Base-by-base conservation (phyloP, 225 moss, liverwort and hornwort species). In the Thuidium tamariscinum region DNA sequence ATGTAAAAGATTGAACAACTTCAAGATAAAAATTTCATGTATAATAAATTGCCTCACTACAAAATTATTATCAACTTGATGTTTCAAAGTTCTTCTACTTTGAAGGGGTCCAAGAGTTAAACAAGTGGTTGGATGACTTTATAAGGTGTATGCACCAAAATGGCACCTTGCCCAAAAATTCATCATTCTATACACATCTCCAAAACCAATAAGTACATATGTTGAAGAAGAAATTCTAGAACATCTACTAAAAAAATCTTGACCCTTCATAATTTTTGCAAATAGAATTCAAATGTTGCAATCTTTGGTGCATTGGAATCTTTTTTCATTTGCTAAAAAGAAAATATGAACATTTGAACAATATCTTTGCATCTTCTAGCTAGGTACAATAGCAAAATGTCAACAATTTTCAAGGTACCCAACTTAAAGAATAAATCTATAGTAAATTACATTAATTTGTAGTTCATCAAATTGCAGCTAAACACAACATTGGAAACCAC, bases 1-100 rank as follows among this genome's bases (percentile, higher is more conserved):
- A 94, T 78, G 87, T 93, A 34, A 95, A 89, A 72, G 82, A 84
- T 77, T 95, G 87, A 95, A 68, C 6, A 80, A 22, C 16, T 49
- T 75, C 3, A 21, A 55, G 6, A 46, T 3, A 61, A 27, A 42
- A 1, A 25, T 67, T 80, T 39, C 17, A 48, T 22, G 9, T 51
- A 34, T 13, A 62, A 41, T 13, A 13, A 59, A 19, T 34, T 4
- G 56, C 9, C 3, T 13, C 6, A 7, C 3, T 13, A 13, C 5
- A 7, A 4, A 1, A 3, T 3, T 42, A 7, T 56, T 7, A 44
- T 48, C 49, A 16, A 48, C 5, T 16, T 36, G 2, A 49, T 25
- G 25, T 20, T 46, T 64, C n/a, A 63, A 29, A 77, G 27, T 12
- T 56, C 18, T 5, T 77, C 2, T 15, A 0, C 26, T 26, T 37